Percentiles rank a stretch among this genome's conserved stretches.
Evolutionary conservation across 2,329 filamentous ascomycete genomes (phyloP).

Genomic region (Reticulascus tulasneorum): DNA sequence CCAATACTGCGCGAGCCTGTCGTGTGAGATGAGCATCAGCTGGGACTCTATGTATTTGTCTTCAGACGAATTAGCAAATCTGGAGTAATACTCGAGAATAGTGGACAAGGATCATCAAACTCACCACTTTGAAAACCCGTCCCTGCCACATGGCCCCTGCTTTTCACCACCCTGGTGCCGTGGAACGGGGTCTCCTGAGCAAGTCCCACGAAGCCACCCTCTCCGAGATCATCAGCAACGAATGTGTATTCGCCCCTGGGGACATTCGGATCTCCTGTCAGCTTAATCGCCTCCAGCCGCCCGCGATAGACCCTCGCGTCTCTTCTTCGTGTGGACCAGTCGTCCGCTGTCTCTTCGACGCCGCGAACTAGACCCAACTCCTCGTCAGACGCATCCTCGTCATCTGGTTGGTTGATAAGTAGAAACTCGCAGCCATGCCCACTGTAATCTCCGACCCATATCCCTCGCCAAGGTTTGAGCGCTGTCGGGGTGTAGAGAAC

Average conservation of each 20-base stretch:
- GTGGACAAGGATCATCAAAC: constrained; percentile 24
- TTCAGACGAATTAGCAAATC: constrained; percentile 27
- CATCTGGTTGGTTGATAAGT: constrained; percentile 70
- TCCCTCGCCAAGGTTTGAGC: constrained; percentile 79
- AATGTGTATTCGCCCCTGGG: constrained; percentile 84
- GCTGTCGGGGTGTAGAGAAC: constrained; percentile 74
- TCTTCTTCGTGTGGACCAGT: constrained; percentile 40
- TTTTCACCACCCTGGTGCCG: constrained; percentile 70
- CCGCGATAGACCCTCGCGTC: constrained; percentile 56
- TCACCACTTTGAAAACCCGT: constrained; percentile 69
- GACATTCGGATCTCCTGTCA: constrained; percentile 88
- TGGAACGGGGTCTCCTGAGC: constrained; percentile 65
- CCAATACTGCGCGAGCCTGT: constrained; percentile 82
- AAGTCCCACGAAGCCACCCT: constrained; percentile 58
- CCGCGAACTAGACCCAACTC: constrained; percentile 35
- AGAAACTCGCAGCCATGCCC: constrained; percentile 88
- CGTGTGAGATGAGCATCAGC: constrained; percentile 72
- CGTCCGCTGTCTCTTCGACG: constrained; percentile 38
- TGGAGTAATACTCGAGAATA: not conserved
- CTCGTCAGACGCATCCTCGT: constrained; percentile 38
- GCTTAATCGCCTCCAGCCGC: constrained; percentile 76
- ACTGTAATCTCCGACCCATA: constrained; percentile 90
- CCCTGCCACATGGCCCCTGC: constrained; percentile 73
- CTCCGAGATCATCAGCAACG: constrained; percentile 71
- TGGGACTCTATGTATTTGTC: constrained; percentile 72